A percentile compares a stretch with the other conserved stretches of the same genome.
Conservation (phyloP, 1,139 yeast genomes). For the Sugiyamaella sp. region DNA sequence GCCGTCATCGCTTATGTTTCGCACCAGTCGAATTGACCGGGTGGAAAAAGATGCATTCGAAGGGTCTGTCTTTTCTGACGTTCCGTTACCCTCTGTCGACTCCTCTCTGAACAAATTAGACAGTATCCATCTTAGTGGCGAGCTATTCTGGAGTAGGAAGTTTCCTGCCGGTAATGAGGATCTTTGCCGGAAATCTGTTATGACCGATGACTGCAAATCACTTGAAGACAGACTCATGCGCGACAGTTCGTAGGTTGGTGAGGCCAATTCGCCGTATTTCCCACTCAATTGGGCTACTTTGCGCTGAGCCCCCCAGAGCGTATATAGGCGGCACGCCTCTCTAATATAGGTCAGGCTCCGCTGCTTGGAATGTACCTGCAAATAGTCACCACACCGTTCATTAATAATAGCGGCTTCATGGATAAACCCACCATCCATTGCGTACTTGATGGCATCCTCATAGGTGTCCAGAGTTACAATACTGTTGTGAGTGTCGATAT, state of each 20-base stretch:
- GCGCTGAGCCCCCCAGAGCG: slow-evolving; percentile 42
- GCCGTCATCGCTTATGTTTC: slow-evolving; percentile 8
- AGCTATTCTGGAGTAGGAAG: slow-evolving; percentile 31
- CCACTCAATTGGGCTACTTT: slow-evolving; percentile 35
- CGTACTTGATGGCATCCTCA: slow-evolving; percentile 51
- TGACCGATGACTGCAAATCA: slow-evolving; percentile 22
- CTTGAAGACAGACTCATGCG: slow-evolving; percentile 29
- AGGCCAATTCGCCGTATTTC: slow-evolving; percentile 33
- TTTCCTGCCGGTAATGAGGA: slow-evolving; percentile 25
- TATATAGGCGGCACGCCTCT: slow-evolving; percentile 39
- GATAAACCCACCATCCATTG: slow-evolving; percentile 42
- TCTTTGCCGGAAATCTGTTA: slow-evolving; percentile 27
- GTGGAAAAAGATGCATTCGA: slow-evolving; percentile 12
- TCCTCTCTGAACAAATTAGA: slow-evolving; percentile 37
- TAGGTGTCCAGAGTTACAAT: slow-evolving; percentile 51
- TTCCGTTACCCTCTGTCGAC: slow-evolving; percentile 13
- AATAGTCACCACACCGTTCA: slow-evolving; percentile 54
- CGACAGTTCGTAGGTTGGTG: slow-evolving; percentile 29
- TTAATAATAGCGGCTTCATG: slow-evolving; percentile 51
- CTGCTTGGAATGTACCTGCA: slow-evolving; percentile 41
- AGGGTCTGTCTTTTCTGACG: background rate
- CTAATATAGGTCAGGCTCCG: slow-evolving; percentile 36
- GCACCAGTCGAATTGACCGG: slow-evolving; percentile 5
- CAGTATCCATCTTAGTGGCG: slow-evolving; percentile 38
- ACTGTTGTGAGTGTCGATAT: slow-evolving; percentile 37